Conservation (phyloP, 129 eudicot species). For the Erigeron canadensis region DNA sequence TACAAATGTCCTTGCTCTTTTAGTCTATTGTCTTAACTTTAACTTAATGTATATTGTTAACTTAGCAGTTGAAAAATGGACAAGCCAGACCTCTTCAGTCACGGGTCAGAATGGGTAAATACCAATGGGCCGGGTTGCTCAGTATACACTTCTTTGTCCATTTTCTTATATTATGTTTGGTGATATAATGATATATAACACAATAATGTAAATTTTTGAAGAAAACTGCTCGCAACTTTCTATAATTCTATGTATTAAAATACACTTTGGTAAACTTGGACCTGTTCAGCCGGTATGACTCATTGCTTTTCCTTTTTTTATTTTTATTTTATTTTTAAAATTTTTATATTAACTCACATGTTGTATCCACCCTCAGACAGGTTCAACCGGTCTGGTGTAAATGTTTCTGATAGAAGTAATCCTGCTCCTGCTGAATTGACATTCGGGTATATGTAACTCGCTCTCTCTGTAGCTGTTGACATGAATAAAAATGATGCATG, state of each 20-base stretch:
- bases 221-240: too few relatives aligned
- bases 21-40: too few relatives aligned
- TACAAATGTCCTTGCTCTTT: constrained; percentile 5
- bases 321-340: too few relatives aligned
- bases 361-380: constrained; percentile 83
- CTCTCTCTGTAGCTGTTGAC: constrained; percentile 76
- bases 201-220: too few relatives aligned
- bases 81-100: background rate
- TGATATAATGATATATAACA: too few relatives aligned
- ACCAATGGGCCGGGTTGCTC: background rate
- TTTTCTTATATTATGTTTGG: too few relatives aligned
- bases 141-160: background rate
- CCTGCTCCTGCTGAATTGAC: constrained; percentile 97
- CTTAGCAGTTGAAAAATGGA: background rate
- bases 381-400: constrained; percentile 60
- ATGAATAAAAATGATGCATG: constrained; percentile 92
- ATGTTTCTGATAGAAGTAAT: constrained; percentile 65
- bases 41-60: background rate
- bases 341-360: constrained; percentile 53
- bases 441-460: constrained; percentile 81
- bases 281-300: too few relatives aligned
- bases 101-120: background rate
- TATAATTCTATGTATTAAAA: too few relatives aligned
- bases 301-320: background rate
- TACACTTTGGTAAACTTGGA: too few relatives aligned